A percentile compares a stretch with the other conserved stretches of the same genome.
phyloP scores from a whole-genome alignment of 257 asterid genomes.

The Eustoma russellianum region DNA sequence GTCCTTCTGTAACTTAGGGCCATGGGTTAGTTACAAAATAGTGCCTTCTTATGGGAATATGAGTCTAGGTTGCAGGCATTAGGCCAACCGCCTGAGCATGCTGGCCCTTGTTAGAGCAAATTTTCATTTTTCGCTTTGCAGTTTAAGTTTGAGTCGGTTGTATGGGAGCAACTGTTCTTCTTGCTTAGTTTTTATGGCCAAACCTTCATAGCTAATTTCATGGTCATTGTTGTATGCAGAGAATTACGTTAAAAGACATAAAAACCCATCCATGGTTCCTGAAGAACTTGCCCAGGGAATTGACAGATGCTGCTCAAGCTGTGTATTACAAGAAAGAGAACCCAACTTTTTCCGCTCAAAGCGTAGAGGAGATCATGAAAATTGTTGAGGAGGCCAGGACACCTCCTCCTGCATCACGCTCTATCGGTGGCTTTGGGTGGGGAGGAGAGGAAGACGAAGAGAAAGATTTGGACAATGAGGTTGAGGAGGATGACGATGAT shows the following conservation, averaged over 20 bases:
- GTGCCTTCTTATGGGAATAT: too few relatives aligned
- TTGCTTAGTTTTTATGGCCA: too few relatives aligned
- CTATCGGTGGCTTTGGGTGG: conserved; percentile 65
- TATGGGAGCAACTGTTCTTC: too few relatives aligned
- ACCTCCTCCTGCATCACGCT: conserved; percentile 49
- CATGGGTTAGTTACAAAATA: too few relatives aligned
- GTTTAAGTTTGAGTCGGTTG: not conserved
- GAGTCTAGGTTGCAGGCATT: too few relatives aligned
- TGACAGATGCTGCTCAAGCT: conserved; percentile 63
- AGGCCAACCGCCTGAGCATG: too few relatives aligned
- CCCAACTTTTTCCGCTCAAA: conserved; percentile 58
- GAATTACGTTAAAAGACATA: conserved; percentile 54
- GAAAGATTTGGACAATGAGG: conserved; percentile 30
- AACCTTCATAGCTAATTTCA: not conserved
- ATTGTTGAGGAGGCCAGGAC: conserved; percentile 66
- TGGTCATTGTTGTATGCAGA: conserved; percentile 26
- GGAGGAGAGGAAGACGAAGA: conserved; percentile 58
- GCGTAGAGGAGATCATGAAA: conserved; percentile 58
- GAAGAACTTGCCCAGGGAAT: conserved; percentile 72
- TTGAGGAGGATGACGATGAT: conserved; percentile 34
- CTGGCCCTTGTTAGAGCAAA: too few relatives aligned
- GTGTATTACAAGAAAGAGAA: conserved; percentile 49
- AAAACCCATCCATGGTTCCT: conserved; percentile 77
- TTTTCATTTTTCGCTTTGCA: too few relatives aligned
- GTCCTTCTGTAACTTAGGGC: too few relatives aligned